These are phyloP conservation scores for Metarhizium sp. DNA, from an alignment of 2,329 filamentous ascomycete genomes.

Conservation along the genomic window DNA sequence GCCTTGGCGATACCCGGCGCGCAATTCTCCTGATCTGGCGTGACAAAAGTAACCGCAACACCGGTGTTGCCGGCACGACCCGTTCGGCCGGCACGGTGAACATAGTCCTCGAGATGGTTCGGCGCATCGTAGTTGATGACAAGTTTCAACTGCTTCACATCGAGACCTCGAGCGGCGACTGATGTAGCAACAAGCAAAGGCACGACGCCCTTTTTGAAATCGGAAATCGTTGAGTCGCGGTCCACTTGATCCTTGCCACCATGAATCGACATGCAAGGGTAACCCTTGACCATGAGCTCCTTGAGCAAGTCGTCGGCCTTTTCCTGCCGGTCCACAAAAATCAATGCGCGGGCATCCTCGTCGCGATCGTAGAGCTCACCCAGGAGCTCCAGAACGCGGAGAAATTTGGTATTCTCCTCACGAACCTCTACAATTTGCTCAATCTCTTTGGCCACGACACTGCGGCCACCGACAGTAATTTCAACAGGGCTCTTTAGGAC, in stretches of 20 bases:
- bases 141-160: slow-evolving; percentile 91
- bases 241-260: slow-evolving; percentile 91
- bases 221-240: slow-evolving; percentile 81
- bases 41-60: slow-evolving; percentile 89
- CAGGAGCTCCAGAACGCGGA: slow-evolving; percentile 74
- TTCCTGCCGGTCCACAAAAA: slow-evolving; percentile 90
- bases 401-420: slow-evolving; percentile 73
- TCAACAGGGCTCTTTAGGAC: slow-evolving; percentile 78
- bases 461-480: slow-evolving; percentile 84
- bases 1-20: slow-evolving; percentile 84
- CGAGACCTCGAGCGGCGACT: slow-evolving; percentile 86
- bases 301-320: slow-evolving; percentile 73
- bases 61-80: slow-evolving; percentile 91
- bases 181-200: slow-evolving; percentile 91
- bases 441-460: slow-evolving; percentile 82
- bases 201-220: slow-evolving; percentile 86
- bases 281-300: slow-evolving; percentile 73
- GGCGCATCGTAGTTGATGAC: slow-evolving; percentile 94
- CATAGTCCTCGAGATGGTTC: slow-evolving; percentile 93
- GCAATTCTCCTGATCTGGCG: slow-evolving; percentile 83
- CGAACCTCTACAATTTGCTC: slow-evolving; percentile 87
- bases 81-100: slow-evolving; percentile 87
- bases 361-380: slow-evolving; percentile 80
- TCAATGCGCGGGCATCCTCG: slow-evolving; percentile 79
- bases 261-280: slow-evolving; percentile 88